These are phyloP conservation scores for Posidonia oceanica DNA, from an alignment of 116 monocot species.

Conservation along the genomic window DNA sequence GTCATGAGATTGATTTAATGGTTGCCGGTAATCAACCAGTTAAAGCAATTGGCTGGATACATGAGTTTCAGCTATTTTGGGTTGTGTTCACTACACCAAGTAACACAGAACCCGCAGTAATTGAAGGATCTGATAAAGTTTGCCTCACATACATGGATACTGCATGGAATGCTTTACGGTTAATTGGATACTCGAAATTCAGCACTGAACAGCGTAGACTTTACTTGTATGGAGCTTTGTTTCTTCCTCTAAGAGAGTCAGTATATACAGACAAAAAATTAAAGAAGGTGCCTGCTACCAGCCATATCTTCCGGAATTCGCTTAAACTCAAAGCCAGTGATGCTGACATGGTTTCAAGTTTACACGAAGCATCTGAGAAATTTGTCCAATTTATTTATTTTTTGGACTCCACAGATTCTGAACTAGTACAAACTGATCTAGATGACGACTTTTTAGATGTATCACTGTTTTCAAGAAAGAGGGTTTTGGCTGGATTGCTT, in stretches of 20 bases:
- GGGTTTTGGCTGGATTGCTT: constrained; percentile 74
- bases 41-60: constrained; percentile 62
- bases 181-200: constrained; percentile 32
- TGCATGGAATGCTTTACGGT: constrained; percentile 60
- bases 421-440: constrained; percentile 23
- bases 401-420: constrained; percentile 23
- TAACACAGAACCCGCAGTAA: constrained; percentile 30
- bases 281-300: constrained; percentile 61
- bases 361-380: constrained; percentile 54
- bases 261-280: constrained; percentile 54
- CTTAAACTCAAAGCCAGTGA: constrained; percentile 82
- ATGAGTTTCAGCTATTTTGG: constrained; percentile 67
- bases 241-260: constrained; percentile 56
- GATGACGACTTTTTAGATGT: constrained; percentile 57
- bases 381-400: constrained; percentile 46
- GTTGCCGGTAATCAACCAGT: constrained; percentile 66
- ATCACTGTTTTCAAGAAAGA: constrained; percentile 26
- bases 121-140: constrained; percentile 31
- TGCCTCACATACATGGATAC: constrained; percentile 58
- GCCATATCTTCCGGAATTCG: constrained; percentile 60
- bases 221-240: constrained; percentile 64
- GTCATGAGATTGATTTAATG: constrained; percentile 96
- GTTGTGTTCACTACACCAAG: constrained; percentile 71
- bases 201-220: constrained; percentile 59
- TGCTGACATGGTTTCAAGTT: constrained; percentile 56